Evolutionary conservation across 257 asterid genomes (phyloP).

Genomic region (Linderniella brevidens): DNA sequence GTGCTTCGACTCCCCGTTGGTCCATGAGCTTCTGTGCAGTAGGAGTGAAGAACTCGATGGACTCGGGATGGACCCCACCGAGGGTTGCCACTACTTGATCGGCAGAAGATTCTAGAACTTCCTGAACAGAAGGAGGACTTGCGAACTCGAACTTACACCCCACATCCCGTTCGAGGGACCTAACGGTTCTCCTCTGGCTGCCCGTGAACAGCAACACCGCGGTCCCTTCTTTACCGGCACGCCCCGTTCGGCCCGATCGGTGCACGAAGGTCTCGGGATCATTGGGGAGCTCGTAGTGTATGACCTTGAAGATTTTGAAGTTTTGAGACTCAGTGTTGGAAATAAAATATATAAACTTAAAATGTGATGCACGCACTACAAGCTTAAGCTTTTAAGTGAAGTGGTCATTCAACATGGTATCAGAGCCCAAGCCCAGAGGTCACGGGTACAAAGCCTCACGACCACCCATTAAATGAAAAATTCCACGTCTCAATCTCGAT

Average conservation of each 20-base stretch:
- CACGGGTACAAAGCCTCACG: too few relatives aligned
- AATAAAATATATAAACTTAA: too few relatives aligned
- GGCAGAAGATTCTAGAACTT: slow-evolving; percentile 73
- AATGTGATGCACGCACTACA: too few relatives aligned
- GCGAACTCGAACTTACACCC: slow-evolving; percentile 64
- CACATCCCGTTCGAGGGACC: slow-evolving; percentile 62
- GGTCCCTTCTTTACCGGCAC: slow-evolving; percentile 71
- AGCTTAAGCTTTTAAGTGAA: too few relatives aligned
- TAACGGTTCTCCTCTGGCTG: slow-evolving; percentile 66
- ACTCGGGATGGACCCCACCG: slow-evolving; percentile 37
- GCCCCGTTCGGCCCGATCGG: slow-evolving; percentile 98
- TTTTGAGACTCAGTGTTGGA: too few relatives aligned
- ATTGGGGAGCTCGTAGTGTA: slow-evolving; percentile 92
- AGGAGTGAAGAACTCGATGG: slow-evolving; percentile 35
- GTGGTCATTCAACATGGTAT: too few relatives aligned
- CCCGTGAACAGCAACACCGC: slow-evolving; percentile 63
- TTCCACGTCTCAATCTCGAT: too few relatives aligned
- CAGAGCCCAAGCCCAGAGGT: too few relatives aligned
- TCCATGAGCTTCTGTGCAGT: slow-evolving; percentile 37
- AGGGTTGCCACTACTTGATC: slow-evolving; percentile 38
- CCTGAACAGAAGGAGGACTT: slow-evolving; percentile 62
- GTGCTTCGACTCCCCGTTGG: slow-evolving; percentile 29
- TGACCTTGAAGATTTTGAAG: slow-evolving; percentile 26
- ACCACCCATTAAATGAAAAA: too few relatives aligned
- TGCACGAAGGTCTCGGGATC: slow-evolving; percentile 97